phyloP scores from a whole-genome alignment of 305 asterid genomes.

The Solanum aculeatissimum region DNA sequence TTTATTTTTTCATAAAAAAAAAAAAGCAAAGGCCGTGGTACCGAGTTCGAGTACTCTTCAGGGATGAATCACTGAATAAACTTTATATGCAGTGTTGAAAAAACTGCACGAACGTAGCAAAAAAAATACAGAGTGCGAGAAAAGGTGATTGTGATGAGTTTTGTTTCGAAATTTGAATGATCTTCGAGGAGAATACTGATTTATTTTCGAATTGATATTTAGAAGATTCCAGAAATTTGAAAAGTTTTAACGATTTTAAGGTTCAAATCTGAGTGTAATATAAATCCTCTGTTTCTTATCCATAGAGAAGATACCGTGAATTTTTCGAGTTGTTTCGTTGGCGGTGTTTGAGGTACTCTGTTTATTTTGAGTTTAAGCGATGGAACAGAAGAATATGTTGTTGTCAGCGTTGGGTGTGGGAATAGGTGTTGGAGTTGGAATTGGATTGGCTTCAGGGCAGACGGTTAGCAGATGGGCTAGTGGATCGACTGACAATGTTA shows the following conservation, averaged over 20 bases:
- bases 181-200: background rate
- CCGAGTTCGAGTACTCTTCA: background rate
- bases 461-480: conserved; percentile 38
- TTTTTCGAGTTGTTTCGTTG: background rate
- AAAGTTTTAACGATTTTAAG: background rate
- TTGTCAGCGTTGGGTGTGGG: conserved; percentile 84
- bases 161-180: background rate
- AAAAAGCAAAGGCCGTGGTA: background rate
- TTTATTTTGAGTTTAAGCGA: background rate
- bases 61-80: background rate
- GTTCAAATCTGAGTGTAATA: background rate
- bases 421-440: conserved; percentile 73
- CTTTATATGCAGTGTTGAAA: background rate
- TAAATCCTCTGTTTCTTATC: background rate
- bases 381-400: conserved; percentile 70
- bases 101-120: background rate
- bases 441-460: conserved; percentile 69
- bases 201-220: background rate
- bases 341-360: background rate
- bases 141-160: background rate
- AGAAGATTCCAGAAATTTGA: background rate
- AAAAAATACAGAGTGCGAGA: background rate
- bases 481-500: conserved; percentile 12
- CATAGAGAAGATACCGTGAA: background rate
- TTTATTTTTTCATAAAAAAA: background rate